A percentile compares a stretch with the other conserved stretches of the same genome.
phyloP scores from a whole-genome alignment of 768 basidiomycete species.

The Leccinum obscurum region DNA sequence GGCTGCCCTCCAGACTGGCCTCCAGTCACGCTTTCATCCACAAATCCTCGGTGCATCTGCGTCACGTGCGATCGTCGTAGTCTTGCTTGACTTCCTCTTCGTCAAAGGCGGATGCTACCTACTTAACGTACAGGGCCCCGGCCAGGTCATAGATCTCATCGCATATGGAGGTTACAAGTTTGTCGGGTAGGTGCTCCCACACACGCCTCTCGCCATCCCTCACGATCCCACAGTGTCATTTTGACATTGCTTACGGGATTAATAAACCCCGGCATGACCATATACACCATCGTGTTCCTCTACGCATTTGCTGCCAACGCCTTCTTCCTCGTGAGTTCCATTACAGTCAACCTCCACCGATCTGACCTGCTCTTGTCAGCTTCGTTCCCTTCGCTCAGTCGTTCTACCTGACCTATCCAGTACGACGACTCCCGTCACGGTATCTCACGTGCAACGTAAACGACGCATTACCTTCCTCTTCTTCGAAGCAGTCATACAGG shows the following conservation, averaged over 20 bases:
- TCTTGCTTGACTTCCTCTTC: conserved; percentile 85
- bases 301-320: conserved; percentile 90
- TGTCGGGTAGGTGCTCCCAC: conserved; percentile 64
- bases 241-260: conserved; percentile 73
- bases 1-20: conserved; percentile 80
- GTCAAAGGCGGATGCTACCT: conserved; percentile 93
- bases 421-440: conserved; percentile 48
- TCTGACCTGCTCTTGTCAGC: conserved; percentile 45
- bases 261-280: conserved; percentile 55
- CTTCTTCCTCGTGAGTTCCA: conserved; percentile 80
- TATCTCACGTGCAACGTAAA: conserved; percentile 79
- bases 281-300: conserved; percentile 72
- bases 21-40: conserved; percentile 83
- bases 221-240: conserved; percentile 64
- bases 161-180: conserved; percentile 98
- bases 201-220: neutral
- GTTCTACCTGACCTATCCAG: conserved; percentile 76
- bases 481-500: conserved; percentile 77
- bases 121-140: conserved; percentile 76
- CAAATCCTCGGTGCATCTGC: conserved; percentile 85
- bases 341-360: neutral
- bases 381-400: conserved; percentile 89
- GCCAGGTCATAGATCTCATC: conserved; percentile 76
- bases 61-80: conserved; percentile 79
- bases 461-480: conserved; percentile 88